A percentile compares a stretch with the other conserved stretches of the same genome.
These are phyloP conservation scores for Tripidium arundinaceum DNA, from an alignment of 202 grass and related monocot species.

Conservation along the genomic window DNA sequence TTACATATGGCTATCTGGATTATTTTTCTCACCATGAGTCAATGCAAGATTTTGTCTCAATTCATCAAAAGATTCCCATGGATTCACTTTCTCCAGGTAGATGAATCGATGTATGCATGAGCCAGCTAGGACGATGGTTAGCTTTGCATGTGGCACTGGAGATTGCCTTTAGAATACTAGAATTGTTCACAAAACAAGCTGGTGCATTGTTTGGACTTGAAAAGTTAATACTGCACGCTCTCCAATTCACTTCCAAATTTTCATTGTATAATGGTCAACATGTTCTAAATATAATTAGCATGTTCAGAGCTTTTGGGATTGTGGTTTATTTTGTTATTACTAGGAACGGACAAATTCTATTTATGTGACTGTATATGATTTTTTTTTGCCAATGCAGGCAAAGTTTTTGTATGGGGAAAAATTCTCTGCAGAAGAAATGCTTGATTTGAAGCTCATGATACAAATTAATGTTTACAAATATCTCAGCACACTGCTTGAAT, in stretches of 20 bases:
- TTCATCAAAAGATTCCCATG: too few species aligned
- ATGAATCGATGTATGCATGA: too few species aligned
- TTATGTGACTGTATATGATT: background rate
- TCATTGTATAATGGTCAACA: background rate
- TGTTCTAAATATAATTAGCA: background rate
- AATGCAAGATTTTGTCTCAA: too few species aligned
- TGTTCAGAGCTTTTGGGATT: background rate
- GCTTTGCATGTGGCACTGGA: too few species aligned
- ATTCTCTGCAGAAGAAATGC: slow-evolving; percentile 47
- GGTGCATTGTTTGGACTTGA: background rate
- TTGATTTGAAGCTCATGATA: slow-evolving; percentile 69
- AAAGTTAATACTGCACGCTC: background rate
- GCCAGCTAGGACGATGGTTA: too few species aligned
- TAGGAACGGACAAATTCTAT: background rate
- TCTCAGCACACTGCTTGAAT: slow-evolving; percentile 53
- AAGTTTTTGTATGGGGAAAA: slow-evolving; percentile 61
- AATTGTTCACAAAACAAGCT: background rate
- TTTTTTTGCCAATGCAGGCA: slow-evolving; percentile 31
- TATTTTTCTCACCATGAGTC: too few species aligned
- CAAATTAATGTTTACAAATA: slow-evolving; percentile 65
- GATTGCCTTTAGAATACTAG: too few species aligned
- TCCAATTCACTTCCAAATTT: background rate
- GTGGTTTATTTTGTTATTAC: background rate
- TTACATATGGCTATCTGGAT: too few species aligned
- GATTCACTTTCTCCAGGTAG: too few species aligned